Evolutionary conservation across 495 filamentous ascomycete genomes (phyloP).

Genomic region (Tuber brumale): DNA sequence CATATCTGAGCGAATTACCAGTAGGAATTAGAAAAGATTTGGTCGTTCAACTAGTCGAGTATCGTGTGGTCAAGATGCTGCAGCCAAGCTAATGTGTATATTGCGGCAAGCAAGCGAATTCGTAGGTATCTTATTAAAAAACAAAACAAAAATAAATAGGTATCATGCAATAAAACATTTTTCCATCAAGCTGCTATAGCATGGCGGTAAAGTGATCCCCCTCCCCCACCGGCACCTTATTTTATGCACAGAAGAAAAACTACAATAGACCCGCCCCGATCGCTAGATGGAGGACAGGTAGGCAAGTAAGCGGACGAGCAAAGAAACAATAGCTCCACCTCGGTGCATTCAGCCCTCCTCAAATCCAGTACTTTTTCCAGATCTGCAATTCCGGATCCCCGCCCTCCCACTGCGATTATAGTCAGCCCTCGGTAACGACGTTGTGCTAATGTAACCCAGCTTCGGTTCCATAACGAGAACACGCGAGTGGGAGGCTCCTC

Average conservation of each 20-base stretch:
- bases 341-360: slow-evolving; percentile 14
- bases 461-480: not conserved
- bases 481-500: not conserved
- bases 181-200: not conserved
- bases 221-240: not conserved
- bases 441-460: not conserved
- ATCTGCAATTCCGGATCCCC: slow-evolving; percentile 51
- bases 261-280: not conserved
- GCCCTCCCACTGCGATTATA: slow-evolving; percentile 50
- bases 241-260: not conserved
- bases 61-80: not conserved
- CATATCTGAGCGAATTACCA: not conserved
- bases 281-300: not conserved
- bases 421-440: slow-evolving; percentile 21
- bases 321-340: not conserved
- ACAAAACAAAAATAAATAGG: not conserved
- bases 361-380: slow-evolving; percentile 72
- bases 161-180: not conserved
- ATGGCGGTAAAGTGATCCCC: not conserved
- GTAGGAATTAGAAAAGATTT: not conserved
- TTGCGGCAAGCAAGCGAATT: not conserved
- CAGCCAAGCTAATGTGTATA: not conserved
- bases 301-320: slow-evolving; percentile 4
- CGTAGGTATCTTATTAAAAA: not conserved
- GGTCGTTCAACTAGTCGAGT: not conserved